Evolutionary conservation across 2,329 filamentous ascomycete genomes (phyloP).

Genomic region (Penicillium sp.): DNA sequence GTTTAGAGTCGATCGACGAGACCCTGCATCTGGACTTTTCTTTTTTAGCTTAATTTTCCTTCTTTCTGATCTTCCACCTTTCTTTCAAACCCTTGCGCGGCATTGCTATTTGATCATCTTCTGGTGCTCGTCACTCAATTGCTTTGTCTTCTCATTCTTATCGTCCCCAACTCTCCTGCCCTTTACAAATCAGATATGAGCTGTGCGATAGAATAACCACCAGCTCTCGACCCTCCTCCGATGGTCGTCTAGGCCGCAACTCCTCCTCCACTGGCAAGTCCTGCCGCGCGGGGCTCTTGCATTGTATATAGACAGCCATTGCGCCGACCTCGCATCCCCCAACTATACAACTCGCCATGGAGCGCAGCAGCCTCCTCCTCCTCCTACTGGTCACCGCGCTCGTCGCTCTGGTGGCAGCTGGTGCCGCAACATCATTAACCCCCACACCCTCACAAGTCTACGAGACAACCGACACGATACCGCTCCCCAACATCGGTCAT

Average conservation of each 20-base stretch:
- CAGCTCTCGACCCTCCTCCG: neutral
- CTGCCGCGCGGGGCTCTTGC: neutral
- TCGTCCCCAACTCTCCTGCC: neutral
- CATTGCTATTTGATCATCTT: neutral
- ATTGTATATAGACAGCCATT: constrained; percentile 5
- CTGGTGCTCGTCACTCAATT: neutral
- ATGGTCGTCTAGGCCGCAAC: neutral
- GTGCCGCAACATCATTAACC: neutral
- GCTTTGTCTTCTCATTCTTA: neutral
- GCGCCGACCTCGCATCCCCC: neutral
- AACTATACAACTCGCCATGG: neutral
- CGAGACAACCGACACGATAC: constrained; percentile 28
- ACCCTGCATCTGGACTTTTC: neutral
- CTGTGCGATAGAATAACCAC: neutral
- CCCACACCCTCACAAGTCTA: constrained; percentile 18
- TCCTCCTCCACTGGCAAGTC: neutral
- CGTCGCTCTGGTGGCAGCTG: constrained; percentile 3
- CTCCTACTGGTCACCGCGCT: constrained; percentile 1
- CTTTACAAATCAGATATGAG: neutral
- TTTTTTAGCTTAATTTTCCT: neutral
- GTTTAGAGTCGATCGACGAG: constrained; percentile 13
- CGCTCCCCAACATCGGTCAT: constrained; percentile 32
- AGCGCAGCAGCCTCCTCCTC: neutral
- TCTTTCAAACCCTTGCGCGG: constrained; percentile 1
- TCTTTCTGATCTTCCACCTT: neutral